Base-by-base conservation (phyloP, 1,139 yeast genomes). In the Kodamaea anthophila region DNA sequence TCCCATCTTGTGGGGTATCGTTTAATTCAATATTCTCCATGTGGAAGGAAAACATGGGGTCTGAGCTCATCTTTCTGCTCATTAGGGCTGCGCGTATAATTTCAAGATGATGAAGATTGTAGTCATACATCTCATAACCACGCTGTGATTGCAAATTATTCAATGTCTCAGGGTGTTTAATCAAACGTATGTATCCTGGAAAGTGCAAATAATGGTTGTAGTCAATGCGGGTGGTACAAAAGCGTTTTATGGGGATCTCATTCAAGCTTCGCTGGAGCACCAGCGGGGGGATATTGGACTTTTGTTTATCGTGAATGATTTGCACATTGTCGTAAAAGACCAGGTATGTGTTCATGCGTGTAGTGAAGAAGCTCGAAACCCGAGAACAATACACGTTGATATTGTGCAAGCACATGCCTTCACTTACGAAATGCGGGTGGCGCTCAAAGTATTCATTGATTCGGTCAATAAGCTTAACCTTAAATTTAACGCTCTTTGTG, bases 241-340 rank as follows among this genome's bases (percentile, higher is more conserved):
- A 53, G 9, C 33, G 29, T 6, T 38, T 32, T 9, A 55, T 43
- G 41, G 46, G 46, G 2, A 55, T 36, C 32, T 55, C 60, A 29
- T 51, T 51, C 12, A 51, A 21, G 13, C 31, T 35, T 5, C 21
- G 16, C 15, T 21, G 24, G 8, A 34, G 18, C 3, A 9, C 13
- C 5, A 15, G 14, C 8, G 32, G 26, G 5, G 31, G 25, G 15
- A 33, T 30, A 9, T n/a, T 19, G n/a, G 20, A n/a, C 13, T 19
- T 9, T n/a, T n/a, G 5, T 4, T 34, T 19, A 18, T 29, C 36
- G 9, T 31, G 33, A 11, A 35, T 32, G 24, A 37, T 19, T 22
- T 35, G 41, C 22, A 45, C 46, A 29, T 46, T 41, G 10, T 54
- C 55, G 25, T 41, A 50, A 19, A 39, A 34, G 1, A 46, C 24